Base-by-base conservation (phyloP, 1,284 basidiomycete species). In the Mycosarcoma maydis region DNA sequence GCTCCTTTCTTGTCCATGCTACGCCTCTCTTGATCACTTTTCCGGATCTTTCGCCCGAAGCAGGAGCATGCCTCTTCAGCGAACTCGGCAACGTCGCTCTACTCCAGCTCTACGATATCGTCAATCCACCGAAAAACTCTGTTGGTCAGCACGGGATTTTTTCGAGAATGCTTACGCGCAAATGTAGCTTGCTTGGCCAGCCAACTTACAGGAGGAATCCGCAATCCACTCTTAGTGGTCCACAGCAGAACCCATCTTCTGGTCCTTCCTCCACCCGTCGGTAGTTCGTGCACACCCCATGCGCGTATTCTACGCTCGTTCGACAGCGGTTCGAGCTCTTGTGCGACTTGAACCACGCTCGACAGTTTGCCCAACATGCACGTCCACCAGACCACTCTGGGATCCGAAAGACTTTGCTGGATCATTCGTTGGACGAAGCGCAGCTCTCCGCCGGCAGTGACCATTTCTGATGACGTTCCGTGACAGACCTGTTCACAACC, bases 241-340 rank as follows among this genome's bases (percentile, higher is more conserved):
- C 94, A 97, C 0, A 86, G 90, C 0, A 97, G 82, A 0, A 89
- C 90, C 93, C 94, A 98, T 19, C 94, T 87, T 10, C 89, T 86
- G 0, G 94, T 97, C 62, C 89, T 87, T 1, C 93, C 92, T 82
- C 94, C 47, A 11, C 57, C 58, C 16, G 53, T 93, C 3, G 89
- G 84, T 41, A 92, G 89, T 76, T 92, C 89, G 0, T 88, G 88
- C 43, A 97, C 84, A 0, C 88, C 90, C 80, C 94, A 97, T 81
- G 95, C 96, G 23, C 87, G 84, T 89, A 39, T 37, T 11, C 45
- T 48, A 3, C 32, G 29, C 10, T 42, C 42, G 4, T 17, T 39
- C 8, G 44, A 22, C 20, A 85, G 76, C 17, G 83, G 73, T 38
- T 86, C 86, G 14, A 97, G 82, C 3, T 85, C 74, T 0, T 83